Evolutionary conservation across 306 rosid species (phyloP), one percentile per base, ranked within the genome.

Genomic region (Mimosa bimucronata): DNA sequence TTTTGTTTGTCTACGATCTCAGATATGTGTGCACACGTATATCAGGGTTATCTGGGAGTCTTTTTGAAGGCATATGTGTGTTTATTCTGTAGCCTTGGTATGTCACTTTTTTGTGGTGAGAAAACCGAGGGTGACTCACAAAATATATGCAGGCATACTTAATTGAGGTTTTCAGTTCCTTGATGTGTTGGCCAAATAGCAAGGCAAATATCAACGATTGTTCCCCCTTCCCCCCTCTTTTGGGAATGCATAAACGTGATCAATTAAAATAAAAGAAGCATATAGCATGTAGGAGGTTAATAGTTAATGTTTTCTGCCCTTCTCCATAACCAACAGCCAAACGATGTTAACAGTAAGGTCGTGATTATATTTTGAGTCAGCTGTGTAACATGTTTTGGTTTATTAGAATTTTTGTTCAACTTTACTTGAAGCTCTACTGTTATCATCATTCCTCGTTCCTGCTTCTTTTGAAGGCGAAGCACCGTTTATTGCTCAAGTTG

Each of bases 11-110:
- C n/a, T 19, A 25, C 72, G 37, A 42, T 61, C 83, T 77, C 41
- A 41, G 38, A 68, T 67, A 67, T 26, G 77, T 52, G 23, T 67
- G 64, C 74, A 16, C 66, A 64, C 71, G 71, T 50, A 26, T 68
- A 12, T 25, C 21, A 73, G 66, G 73, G 65, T 57, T 79, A n/a
- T 75, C 13, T 44, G 23, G 41, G 66, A 64, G n/a, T 25, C 7
- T 60, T 40, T 67, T 0, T 74, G 2, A 7, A 31, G 44, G 25
- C 6, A 15, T 41, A 41, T 7, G 34, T 41, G 29, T 78, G 7
- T 78, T 74, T 46, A 68, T 68, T 74, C 57, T 41, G 23, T 67
- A 40, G 44, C 18, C 46, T 28, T 12, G 37, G 67, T 65, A 15
- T 21, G 19, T 9, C 7, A 34, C 30, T 34, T 31, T 31, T 31